These are phyloP conservation scores for Chaetomium strumarium DNA, from an alignment of 2,329 filamentous ascomycete species.

Conservation along the genomic window DNA sequence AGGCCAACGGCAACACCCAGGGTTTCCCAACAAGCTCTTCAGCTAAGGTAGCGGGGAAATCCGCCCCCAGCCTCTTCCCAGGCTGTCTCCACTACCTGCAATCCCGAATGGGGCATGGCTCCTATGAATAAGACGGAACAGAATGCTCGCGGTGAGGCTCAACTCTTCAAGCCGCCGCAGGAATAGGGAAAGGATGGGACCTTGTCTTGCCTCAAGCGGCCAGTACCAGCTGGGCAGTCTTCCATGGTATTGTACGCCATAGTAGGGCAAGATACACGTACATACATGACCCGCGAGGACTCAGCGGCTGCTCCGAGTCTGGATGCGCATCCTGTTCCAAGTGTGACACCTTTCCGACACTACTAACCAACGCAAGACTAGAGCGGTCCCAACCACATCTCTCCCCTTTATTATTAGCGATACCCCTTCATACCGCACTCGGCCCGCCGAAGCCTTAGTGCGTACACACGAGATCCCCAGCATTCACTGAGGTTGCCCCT, in stretches of 20 bases:
- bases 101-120: constrained; percentile 5
- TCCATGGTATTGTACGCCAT: too few species aligned
- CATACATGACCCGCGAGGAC: not conserved
- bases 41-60: constrained; percentile 7
- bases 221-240: too few species aligned
- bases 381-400: too few species aligned
- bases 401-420: too few species aligned
- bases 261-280: too few species aligned
- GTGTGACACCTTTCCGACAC: too few species aligned
- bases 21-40: not conserved
- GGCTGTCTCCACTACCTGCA: not conserved
- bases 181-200: not conserved
- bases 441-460: not conserved
- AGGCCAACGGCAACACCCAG: not conserved
- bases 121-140: constrained; percentile 7
- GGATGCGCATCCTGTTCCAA: not conserved
- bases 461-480: too few species aligned
- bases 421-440: not conserved
- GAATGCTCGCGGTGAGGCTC: constrained; percentile 12
- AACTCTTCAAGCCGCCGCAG: not conserved
- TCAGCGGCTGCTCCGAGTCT: constrained; percentile 2
- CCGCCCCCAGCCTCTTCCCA: constrained; percentile 4
- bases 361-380: too few species aligned
- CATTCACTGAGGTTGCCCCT: not conserved
- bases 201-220: too few species aligned